Evolutionary conservation across 495 filamentous ascomycete species (phyloP), one percentile per base, ranked within the genome.

Genomic region (Hypomontagnella monticulosa): DNA sequence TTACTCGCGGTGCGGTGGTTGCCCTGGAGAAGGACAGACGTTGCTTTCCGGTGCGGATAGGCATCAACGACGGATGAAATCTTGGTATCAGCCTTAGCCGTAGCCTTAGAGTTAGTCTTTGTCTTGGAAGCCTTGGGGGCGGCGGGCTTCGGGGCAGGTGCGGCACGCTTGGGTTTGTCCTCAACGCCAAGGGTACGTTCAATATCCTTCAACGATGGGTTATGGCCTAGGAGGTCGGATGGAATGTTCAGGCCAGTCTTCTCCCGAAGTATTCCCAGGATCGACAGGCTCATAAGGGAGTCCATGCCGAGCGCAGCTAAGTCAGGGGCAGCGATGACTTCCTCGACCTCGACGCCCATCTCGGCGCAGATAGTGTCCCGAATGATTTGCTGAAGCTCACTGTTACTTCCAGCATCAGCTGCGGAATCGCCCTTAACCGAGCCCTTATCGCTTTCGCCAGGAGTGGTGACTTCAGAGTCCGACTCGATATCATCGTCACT

Each of bases 31-130:
- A 86, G 61, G 58, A 89, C 66, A 46, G 88, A 76, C 56, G 80
- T 71, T 54, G 81, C 75, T 66, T 77, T 93, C 82, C 91, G 87
- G 60, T 91, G 86, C 8, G 86, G 88, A 58, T 91, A 89, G 67
- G 89, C 82, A 19, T 84, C 82, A 10, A 89, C 77, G 63, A 87
- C 88, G 3, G 56, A 61, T n/a, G 52, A 5, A 40, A 47, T 23
- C 40, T 69, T 69, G 0, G 66, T 77, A 62, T 75, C 75, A 11
- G 71, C 63, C 40, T 74, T 74, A n/a, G 76, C 70, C 38, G 54
- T 51, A 16, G 69, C 47, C 54, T 79, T 74, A 14, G 72, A 16
- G 16, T 70, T 57, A 20, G 87, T 81, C 36, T 67, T 90, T 76
- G 61, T 81, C 81, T 76, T 80, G 81, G 36, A 76, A 0, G 55